A percentile compares a stretch with the other conserved stretches of the same genome.
Evolutionary conservation across 441 rosid genomes (phyloP).

Genomic region (Adansonia rubrostipa): DNA sequence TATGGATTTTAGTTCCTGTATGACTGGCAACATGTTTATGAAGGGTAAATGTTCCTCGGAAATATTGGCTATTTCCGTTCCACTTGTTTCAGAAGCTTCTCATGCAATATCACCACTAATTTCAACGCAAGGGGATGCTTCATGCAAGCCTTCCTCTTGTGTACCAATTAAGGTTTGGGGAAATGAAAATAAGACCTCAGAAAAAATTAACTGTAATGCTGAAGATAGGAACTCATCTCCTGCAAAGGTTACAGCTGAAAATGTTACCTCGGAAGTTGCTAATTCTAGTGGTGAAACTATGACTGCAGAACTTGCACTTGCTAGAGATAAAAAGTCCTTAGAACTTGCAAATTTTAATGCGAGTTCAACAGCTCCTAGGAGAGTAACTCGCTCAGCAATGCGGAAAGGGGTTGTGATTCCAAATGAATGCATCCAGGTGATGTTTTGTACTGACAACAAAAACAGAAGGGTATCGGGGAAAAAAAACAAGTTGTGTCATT

Average conservation of each 20-base stretch:
- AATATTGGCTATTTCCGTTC: not conserved
- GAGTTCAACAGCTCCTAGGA: slow-evolving; percentile 7
- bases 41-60: slow-evolving; percentile 11
- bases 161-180: not conserved
- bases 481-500: not conserved
- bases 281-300: not conserved
- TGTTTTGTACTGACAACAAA: not conserved
- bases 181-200: not conserved
- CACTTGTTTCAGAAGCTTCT: not conserved
- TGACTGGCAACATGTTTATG: not conserved
- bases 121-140: slow-evolving; percentile 4
- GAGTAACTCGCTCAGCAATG: not conserved
- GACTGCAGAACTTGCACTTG: not conserved
- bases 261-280: not conserved
- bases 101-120: not conserved
- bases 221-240: slow-evolving; percentile 2
- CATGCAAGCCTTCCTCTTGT: not conserved
- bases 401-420: not conserved
- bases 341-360: not conserved
- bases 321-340: slow-evolving; percentile 13
- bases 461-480: slow-evolving; percentile 15
- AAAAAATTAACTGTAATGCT: not conserved
- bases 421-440: not conserved
- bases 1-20: slow-evolving; percentile 17
- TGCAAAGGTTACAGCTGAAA: not conserved